Evolutionary conservation across 78 protist genomes (phyloP).

Genomic region (slime mould (Dictyostelium discoideum)): DNA sequence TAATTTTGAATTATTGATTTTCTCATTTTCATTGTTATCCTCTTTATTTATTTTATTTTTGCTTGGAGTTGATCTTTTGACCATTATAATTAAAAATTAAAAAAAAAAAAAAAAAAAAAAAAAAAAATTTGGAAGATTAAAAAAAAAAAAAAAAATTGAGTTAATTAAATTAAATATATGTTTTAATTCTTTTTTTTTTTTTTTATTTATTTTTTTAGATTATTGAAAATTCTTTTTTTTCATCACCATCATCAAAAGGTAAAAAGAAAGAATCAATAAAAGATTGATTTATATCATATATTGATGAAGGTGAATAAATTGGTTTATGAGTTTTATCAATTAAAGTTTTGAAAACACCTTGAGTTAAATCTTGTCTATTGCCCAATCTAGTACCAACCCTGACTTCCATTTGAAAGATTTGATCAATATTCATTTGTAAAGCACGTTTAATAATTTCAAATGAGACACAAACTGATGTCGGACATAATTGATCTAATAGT

Average conservation of each 20-base stretch:
- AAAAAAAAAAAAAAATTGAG: no score
- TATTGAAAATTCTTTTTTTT: background rate
- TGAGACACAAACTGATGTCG: background rate
- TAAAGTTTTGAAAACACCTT: constrained; percentile 9
- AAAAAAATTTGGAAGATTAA: no score
- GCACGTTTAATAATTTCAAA: background rate
- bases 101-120: no score
- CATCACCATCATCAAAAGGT: background rate
- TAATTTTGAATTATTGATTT: background rate
- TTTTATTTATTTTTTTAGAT: no score
- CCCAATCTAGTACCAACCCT: constrained; percentile 37
- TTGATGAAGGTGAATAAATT: constrained; percentile 1
- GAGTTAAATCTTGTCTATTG: background rate
- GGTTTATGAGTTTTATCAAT: background rate
- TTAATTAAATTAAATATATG: no score
- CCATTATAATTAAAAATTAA: background rate
- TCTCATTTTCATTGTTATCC: background rate
- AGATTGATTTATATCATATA: background rate
- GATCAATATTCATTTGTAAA: background rate
- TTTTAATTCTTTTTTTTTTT: no score
- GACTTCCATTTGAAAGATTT: constrained; percentile 13
- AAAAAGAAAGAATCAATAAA: background rate
- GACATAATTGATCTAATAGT: background rate
- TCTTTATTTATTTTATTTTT: no score
- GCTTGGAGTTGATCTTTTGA: background rate